These are phyloP conservation scores for Penstemon barbatus DNA, from an alignment of 257 asterid genomes.

Conservation along the genomic window DNA sequence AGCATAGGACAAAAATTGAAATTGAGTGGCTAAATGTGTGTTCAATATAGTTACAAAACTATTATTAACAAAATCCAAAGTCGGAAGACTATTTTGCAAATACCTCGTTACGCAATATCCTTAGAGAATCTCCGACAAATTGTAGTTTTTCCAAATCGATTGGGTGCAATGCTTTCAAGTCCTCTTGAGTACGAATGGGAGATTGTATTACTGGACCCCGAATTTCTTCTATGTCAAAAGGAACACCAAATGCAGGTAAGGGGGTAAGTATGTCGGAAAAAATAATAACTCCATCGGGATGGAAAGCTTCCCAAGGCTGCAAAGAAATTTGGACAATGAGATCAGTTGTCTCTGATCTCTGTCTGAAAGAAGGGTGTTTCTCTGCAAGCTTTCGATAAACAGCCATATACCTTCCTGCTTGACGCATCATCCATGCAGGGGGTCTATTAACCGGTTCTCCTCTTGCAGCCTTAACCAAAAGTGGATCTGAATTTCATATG, in stretches of 20 bases:
- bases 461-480: constrained; percentile 95
- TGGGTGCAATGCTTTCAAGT: constrained; percentile 65
- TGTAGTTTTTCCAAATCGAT: constrained; percentile 79
- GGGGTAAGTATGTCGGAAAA: constrained; percentile 98
- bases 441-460: constrained; percentile 79
- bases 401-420: constrained; percentile 99
- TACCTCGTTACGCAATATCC: constrained; percentile 77
- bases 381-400: constrained; percentile 90
- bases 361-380: constrained; percentile 96
- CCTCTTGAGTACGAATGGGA: constrained; percentile 81
- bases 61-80: too few relatives aligned
- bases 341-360: constrained; percentile 99
- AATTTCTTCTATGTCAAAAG: constrained; percentile 90
- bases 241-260: constrained; percentile 95
- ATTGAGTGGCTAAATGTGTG: too few relatives aligned
- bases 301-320: constrained; percentile 99
- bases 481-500: constrained; percentile 61
- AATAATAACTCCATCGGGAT: constrained; percentile 94
- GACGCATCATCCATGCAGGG: constrained; percentile 99
- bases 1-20: too few relatives aligned
- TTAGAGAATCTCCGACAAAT: constrained; percentile 87
- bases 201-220: constrained; percentile 87
- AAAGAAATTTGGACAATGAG: constrained; percentile 98
- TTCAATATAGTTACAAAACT: too few relatives aligned
- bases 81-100: not conserved